Percentiles rank a stretch among this genome's conserved stretches.
Conservation (phyloP, 2,329 filamentous ascomycete species). For the Nothopassalora personata region DNA sequence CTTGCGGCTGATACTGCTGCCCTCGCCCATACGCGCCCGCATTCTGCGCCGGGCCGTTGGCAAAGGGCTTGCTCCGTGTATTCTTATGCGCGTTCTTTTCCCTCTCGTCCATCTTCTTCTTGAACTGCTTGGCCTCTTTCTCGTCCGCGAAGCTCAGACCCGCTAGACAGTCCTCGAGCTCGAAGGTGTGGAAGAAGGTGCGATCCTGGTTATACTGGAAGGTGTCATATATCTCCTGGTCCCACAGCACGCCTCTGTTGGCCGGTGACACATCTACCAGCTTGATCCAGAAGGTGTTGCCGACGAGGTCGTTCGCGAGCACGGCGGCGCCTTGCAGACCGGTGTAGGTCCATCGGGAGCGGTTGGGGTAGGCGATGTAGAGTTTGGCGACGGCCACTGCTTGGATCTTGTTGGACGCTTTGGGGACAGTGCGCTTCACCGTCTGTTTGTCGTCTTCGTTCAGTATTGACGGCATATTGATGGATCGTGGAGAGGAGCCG, state of each 20-base stretch:
- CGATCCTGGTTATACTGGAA: conserved; percentile 96
- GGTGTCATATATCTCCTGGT: conserved; percentile 94
- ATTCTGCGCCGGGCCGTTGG: conserved; percentile 21
- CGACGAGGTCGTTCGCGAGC: conserved; percentile 87
- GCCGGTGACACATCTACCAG: conserved; percentile 89
- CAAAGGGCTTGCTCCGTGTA: conserved; percentile 53
- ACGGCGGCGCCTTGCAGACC: conserved; percentile 88
- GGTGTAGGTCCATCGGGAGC: conserved; percentile 84
- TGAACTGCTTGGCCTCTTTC: conserved; percentile 94
- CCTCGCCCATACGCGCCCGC: conserved; percentile 12
- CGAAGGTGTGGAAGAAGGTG: conserved; percentile 96
- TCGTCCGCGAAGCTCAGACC: conserved; percentile 91
- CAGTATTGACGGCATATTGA: conserved; percentile 52
- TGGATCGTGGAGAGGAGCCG: not conserved
- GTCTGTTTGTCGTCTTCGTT: conserved; percentile 93
- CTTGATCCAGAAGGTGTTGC: conserved; percentile 96
- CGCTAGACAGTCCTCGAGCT: conserved; percentile 85
- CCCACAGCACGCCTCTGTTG: conserved; percentile 84
- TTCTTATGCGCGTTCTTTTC: conserved; percentile 93
- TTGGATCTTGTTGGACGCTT: conserved; percentile 94
- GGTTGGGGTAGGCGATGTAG: conserved; percentile 86
- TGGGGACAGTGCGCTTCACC: conserved; percentile 90
- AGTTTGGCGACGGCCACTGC: conserved; percentile 89
- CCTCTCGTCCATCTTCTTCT: conserved; percentile 93
- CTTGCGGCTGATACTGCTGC: conserved; percentile 14